These are phyloP conservation scores for Lagenidium giganteum DNA, from an alignment of 352 stramenopile genomes.

Conservation along the genomic window DNA sequence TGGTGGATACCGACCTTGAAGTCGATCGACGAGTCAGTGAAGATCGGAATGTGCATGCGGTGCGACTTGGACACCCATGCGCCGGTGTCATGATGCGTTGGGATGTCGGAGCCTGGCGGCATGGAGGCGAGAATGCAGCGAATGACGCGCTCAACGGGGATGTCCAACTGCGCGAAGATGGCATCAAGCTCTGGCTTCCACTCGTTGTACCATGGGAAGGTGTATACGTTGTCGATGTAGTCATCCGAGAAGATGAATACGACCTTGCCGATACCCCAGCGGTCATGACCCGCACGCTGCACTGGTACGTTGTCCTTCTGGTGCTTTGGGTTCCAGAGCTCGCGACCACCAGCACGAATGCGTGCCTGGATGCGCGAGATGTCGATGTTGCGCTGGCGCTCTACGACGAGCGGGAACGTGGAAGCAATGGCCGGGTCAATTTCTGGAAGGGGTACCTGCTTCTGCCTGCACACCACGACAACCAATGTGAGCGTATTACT, in stretches of 20 bases:
- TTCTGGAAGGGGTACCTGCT: slow-evolving; percentile 60
- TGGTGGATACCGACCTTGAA: slow-evolving; percentile 85
- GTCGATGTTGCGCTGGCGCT: slow-evolving; percentile 58
- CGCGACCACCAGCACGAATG: slow-evolving; percentile 32
- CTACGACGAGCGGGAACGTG: slow-evolving; percentile 42
- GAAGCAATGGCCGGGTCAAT: slow-evolving; percentile 33
- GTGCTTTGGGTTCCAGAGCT: slow-evolving; percentile 61
- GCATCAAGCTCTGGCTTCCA: slow-evolving; percentile 74
- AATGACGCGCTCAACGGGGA: slow-evolving; percentile 84
- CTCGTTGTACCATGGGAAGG: slow-evolving; percentile 92
- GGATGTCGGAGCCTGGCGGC: slow-evolving; percentile 93
- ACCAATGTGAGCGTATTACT: too few species aligned
- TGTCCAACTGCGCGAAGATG: slow-evolving; percentile 88
- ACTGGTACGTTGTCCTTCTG: slow-evolving; percentile 90
- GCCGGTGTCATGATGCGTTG: slow-evolving; percentile 97
- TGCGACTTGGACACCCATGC: slow-evolving; percentile 96
- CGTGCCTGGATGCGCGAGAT: slow-evolving; percentile 57
- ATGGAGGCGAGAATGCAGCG: slow-evolving; percentile 95
- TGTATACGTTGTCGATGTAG: slow-evolving; percentile 94
- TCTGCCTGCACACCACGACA: slow-evolving; percentile 35
- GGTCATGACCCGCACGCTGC: slow-evolving; percentile 93
- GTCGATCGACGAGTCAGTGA: slow-evolving; percentile 79
- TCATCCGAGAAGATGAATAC: slow-evolving; percentile 99
- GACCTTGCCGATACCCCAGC: slow-evolving; percentile 98
- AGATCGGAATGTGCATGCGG: slow-evolving; percentile 95